Evolutionary conservation across 768 basidiomycete species (phyloP).

Genomic region (Suillus variegatus): DNA sequence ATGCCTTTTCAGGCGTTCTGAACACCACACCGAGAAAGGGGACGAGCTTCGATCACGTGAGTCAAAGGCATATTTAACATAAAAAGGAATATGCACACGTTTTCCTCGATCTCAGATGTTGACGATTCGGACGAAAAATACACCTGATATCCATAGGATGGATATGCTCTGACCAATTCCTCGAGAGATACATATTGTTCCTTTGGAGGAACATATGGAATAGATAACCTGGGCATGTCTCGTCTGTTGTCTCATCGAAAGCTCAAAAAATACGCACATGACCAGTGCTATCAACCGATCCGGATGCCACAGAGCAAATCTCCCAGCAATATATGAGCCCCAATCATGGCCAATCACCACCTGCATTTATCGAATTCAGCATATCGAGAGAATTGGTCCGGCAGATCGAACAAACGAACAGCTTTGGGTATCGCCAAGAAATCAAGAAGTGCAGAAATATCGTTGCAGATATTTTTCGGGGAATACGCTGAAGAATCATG

Average conservation of each 20-base stretch:
- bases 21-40: conserved; percentile 21
- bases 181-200: conserved; percentile 49
- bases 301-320: conserved; percentile 77
- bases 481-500: conserved; percentile 55
- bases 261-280: conserved; percentile 44
- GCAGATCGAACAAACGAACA: conserved; percentile 39
- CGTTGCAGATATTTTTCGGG: conserved; percentile 57
- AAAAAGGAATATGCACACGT: conserved; percentile 39
- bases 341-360: conserved; percentile 81
- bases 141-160: conserved; percentile 67
- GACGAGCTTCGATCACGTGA: conserved; percentile 20
- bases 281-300: conserved; percentile 57
- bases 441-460: conserved; percentile 68
- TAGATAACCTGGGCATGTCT: conserved; percentile 52
- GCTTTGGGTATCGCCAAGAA: conserved; percentile 50
- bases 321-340: conserved; percentile 64
- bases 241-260: neutral
- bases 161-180: conserved; percentile 50
- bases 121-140: conserved; percentile 60
- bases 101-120: conserved; percentile 54
- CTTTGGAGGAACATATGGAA: conserved; percentile 66
- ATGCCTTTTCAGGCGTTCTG: neutral
- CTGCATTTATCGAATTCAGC: conserved; percentile 25
- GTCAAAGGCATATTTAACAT: neutral
- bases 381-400: neutral